Base-by-base conservation (phyloP, 2,329 filamentous ascomycete species). In the Calonectria multiphialidica region DNA sequence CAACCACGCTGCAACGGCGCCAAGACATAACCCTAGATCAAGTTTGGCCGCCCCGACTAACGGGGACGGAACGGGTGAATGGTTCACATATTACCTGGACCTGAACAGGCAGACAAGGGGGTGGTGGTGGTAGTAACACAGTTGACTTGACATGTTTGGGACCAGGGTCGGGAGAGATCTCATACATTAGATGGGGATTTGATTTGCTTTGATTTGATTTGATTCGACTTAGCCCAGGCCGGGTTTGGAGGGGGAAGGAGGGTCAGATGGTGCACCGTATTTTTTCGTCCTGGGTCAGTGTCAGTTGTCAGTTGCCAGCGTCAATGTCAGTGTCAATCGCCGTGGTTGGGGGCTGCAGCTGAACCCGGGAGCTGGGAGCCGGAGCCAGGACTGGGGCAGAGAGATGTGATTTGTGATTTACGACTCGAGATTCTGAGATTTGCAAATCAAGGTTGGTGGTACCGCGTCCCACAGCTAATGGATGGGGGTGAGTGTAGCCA, bases 401-500 rank as follows among this genome's bases (percentile, higher is more conserved):
- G 37, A 61, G 35, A 30, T 44, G 57, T 42, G 37, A 61, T 42
- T 61, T 61, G 35, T 61, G 37, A 61, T 44, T 61, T 61, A 35
- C 37, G 57, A 61, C 37, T 44, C 37, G 16, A 61, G 57, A 61
- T 61, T 44, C 57, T 61, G 37, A 61, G 57, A 61, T 61, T 61
- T 61, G 57, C 30, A 33, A 42, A 57, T 37, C 33, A 57, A 57
- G 53, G n/a, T 57, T 57, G 53, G 33, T 35, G 53, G 53, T 25
- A 57, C 53, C 10, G 53, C 33, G 23, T n/a, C 10, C 53, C 53
- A 33, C 53, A 21, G 53, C 12, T 10, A 37, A 1, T 35, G 21
- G 37, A 61, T 12, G 53, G 70, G 70, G 7, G 70, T 72, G 62
- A 6, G 5, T 44, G 18, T 72, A 72, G 70, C 70, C 28, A 30